phyloP scores from a whole-genome alignment of 345 rosid genomes.

The Gossypium bickii region DNA sequence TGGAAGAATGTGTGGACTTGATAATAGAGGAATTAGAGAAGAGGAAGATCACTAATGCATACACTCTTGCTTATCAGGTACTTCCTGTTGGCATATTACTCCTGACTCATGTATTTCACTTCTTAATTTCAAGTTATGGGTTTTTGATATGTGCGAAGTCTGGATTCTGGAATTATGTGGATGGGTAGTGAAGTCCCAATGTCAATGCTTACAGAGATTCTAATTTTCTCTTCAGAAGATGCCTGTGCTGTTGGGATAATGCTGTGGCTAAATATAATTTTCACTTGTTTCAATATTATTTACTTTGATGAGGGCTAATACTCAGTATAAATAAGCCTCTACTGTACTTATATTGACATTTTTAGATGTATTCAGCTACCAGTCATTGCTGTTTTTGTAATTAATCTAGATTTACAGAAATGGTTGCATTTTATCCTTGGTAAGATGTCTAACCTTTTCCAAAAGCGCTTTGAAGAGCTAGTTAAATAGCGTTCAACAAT shows the following conservation, averaged over 20 bases:
- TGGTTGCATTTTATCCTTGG: background rate
- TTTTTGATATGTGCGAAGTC: background rate
- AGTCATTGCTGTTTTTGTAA: background rate
- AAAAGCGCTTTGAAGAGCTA: background rate
- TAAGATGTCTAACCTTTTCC: background rate
- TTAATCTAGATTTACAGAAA: background rate
- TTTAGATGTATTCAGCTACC: background rate
- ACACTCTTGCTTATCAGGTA: conserved; percentile 97
- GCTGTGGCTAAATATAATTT: background rate
- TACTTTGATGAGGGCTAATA: background rate
- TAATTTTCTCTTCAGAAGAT: background rate
- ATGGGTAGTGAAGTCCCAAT: background rate
- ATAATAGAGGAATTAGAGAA: conserved; percentile 94
- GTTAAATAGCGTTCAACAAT: background rate
- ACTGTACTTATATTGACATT: background rate
- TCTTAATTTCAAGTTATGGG: conserved; percentile 7
- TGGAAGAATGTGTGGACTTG: conserved; percentile 96
- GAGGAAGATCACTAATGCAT: conserved; percentile 61
- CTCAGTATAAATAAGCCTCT: background rate
- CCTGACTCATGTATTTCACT: background rate
- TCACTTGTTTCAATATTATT: background rate
- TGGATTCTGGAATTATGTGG: background rate
- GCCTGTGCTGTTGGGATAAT: background rate
- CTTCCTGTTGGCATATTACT: conserved; percentile 10
- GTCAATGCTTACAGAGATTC: background rate